Base-by-base conservation (phyloP, 1,284 basidiomycete species). In the Trametes hirsuta region DNA sequence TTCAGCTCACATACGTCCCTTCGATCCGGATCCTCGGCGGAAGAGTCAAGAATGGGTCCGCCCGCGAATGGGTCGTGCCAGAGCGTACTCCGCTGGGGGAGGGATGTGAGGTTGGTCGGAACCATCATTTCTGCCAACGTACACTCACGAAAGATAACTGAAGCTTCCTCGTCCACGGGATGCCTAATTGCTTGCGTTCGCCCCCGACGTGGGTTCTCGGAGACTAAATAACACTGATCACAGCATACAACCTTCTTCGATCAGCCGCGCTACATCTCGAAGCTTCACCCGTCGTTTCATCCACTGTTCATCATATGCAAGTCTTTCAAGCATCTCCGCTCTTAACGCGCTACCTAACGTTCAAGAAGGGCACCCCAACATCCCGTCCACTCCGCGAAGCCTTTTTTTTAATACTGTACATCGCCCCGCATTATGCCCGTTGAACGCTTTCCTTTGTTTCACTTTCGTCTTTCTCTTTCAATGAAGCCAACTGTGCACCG, bases 71-170 rank as follows among this genome's bases (percentile, higher is more conserved):
- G 61, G 64, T 24, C 61, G 64, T 6, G 45, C 61, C 2, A 51
- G 64, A 34, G 61, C 64, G 9, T 65, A 65, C 22, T 65, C 64
- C n/a, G 58, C 58, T 6, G 64, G 64, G 10, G 64, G 64, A 14
- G 64, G 64, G 3, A 65, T 65, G 50, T 65, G 50, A 47, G 34
- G 47, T 55, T 1, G n/a, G 54, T 44, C 21, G 6, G 10, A 12
- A 37, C 9, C 44, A n/a, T 18, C 14, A 9, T 2, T 41, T 6
- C 12, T 35, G 4, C 41, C 11, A 18, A 8, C 18, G 14, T 37
- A 22, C 14, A 25, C 52, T 54, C 21, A 36, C n/a, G 36, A n/a
- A 21, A 22, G 39, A 9, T 4, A 18, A 18, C 14, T 34, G n/a
- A 35, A 47, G 25, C 8, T 4, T 3, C 5, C 46, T 6, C 12